Conservation (phyloP, 2,329 filamentous ascomycete genomes). For the Trichoderma breve region DNA sequence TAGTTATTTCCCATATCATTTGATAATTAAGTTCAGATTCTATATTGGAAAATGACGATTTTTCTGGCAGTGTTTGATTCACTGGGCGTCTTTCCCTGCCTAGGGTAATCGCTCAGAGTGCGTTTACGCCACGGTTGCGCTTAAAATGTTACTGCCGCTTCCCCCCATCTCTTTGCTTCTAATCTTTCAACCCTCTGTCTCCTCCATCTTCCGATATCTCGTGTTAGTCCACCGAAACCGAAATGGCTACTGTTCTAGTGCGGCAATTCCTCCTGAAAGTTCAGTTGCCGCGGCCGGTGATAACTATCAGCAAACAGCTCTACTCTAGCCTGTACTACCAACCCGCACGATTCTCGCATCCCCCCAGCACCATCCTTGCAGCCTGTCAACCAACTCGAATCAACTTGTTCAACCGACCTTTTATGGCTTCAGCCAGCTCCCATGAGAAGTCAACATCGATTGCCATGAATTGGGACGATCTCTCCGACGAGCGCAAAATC, state of each 20-base stretch:
- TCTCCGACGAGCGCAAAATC: neutral
- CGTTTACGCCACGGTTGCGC: too few species aligned
- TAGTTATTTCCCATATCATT: too few species aligned
- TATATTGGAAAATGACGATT: too few species aligned
- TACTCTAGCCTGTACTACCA: neutral
- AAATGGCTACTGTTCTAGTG: neutral
- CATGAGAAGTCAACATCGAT: neutral
- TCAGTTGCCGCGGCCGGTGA: neutral
- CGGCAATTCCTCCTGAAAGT: neutral
- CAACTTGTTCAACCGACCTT: neutral
- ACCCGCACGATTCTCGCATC: neutral
- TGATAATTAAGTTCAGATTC: too few species aligned
- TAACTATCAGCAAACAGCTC: neutral
- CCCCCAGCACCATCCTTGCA: neutral
- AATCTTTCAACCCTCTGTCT: neutral
- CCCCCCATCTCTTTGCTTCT: neutral
- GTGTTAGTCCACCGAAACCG: accelerated
- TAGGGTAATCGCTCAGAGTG: too few species aligned
- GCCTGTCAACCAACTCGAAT: neutral
- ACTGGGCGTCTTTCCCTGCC: too few species aligned
- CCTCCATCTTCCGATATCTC: neutral
- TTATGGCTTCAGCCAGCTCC: neutral
- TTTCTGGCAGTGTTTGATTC: too few species aligned
- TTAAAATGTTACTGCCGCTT: too few species aligned
- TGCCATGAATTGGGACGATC: neutral